Conservation (phyloP, 2,329 filamentous ascomycete species). For the Stemphylium beticola region DNA sequence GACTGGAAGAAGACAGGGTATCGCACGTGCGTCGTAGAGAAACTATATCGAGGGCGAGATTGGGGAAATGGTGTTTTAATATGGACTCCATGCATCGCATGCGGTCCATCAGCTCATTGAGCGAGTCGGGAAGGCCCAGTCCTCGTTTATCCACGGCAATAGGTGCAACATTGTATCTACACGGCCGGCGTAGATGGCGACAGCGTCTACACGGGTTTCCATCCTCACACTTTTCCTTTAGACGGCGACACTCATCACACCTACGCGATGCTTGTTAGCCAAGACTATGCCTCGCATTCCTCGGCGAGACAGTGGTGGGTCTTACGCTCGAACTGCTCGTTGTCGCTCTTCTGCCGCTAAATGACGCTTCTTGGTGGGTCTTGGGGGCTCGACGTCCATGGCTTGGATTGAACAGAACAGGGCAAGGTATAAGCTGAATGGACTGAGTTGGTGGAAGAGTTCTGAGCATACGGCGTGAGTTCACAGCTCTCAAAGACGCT, state of each 20-base stretch:
- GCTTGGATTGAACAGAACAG: background rate
- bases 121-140: background rate
- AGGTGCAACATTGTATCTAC: constrained; percentile 31
- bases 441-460: background rate
- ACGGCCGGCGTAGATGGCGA: constrained; percentile 58
- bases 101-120: constrained; percentile 14
- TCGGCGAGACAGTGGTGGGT: background rate
- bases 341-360: constrained; percentile 18
- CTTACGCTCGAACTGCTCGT: constrained; percentile 21
- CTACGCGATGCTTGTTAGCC: constrained; percentile 38
- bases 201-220: constrained; percentile 62
- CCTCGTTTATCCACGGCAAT: constrained; percentile 3
- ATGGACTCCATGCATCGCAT: constrained; percentile 10
- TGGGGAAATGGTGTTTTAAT: constrained; percentile 12
- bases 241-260: constrained; percentile 61
- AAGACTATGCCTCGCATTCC: background rate
- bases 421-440: background rate
- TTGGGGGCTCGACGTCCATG: constrained; percentile 14
- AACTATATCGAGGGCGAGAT: constrained; percentile 8
- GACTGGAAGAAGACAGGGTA: constrained; percentile 3
- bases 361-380: constrained; percentile 19
- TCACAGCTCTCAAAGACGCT: no score
- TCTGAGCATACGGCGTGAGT: no score
- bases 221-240: constrained; percentile 65
- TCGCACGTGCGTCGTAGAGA: constrained; percentile 12